Conservation (phyloP, 305 asterid species). For the Striga hermonthica region DNA sequence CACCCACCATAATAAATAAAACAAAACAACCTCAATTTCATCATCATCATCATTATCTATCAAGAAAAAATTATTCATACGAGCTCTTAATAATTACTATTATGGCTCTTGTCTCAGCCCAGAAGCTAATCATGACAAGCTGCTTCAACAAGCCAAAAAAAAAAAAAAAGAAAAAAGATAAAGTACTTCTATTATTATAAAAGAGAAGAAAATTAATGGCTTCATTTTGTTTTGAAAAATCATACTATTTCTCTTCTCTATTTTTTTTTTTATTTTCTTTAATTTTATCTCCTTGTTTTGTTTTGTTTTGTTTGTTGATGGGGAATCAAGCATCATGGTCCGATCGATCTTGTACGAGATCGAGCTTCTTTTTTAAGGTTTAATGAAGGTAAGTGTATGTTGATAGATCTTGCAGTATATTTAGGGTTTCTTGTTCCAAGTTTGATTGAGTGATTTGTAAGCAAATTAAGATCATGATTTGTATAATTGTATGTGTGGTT, state of each 20-base stretch:
- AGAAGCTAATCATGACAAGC: neutral
- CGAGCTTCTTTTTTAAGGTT: neutral
- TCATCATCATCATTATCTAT: neutral
- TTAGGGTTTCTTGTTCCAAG: too few relatives aligned
- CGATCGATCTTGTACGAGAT: constrained; percentile 43
- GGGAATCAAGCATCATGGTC: constrained; percentile 75
- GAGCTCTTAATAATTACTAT: too few relatives aligned
- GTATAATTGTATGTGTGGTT: too few relatives aligned
- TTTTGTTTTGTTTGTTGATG: neutral
- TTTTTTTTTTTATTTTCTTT: too few relatives aligned
- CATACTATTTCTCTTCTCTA: neutral
- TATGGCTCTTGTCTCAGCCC: neutral
- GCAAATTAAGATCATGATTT: too few relatives aligned
- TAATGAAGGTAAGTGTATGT: neutral
- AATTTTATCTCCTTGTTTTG: neutral
- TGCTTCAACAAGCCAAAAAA: too few relatives aligned
- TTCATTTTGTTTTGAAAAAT: neutral
- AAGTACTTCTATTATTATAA: too few relatives aligned
- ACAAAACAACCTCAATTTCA: neutral
- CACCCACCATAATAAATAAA: neutral
- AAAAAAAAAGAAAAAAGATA: too few relatives aligned
- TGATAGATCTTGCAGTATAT: neutral
- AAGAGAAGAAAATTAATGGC: too few relatives aligned
- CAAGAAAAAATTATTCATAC: neutral
- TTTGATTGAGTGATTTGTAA: too few relatives aligned